Evolutionary conservation across 441 rosid species (phyloP).

Genomic region (Capsella rubella): DNA sequence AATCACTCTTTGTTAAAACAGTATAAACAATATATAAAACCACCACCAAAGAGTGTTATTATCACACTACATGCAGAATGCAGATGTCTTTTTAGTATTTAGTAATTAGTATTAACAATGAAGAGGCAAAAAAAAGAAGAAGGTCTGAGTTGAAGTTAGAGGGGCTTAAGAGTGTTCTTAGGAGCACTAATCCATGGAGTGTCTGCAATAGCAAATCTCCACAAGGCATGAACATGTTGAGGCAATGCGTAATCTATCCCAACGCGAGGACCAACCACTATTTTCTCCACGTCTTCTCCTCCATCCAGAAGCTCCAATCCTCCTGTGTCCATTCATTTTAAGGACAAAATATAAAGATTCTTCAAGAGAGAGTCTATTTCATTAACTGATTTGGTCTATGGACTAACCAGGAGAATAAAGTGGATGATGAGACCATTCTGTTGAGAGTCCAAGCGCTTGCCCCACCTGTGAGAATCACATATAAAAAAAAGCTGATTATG

Average conservation of each 20-base stretch:
- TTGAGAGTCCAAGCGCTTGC: conserved; percentile 90
- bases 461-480: conserved; percentile 59
- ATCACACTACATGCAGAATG: neutral
- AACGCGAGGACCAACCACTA: conserved; percentile 81
- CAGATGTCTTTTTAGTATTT: conserved; percentile 9
- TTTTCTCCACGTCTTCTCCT: conserved; percentile 67
- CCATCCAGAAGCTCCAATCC: conserved; percentile 87
- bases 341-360: conserved; percentile 7
- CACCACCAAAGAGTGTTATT: neutral
- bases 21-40: neutral
- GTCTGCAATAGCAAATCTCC: conserved; percentile 92
- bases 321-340: conserved; percentile 52
- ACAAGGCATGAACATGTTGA: conserved; percentile 70
- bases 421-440: conserved; percentile 89
- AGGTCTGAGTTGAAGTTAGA: conserved; percentile 38
- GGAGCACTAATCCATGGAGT: conserved; percentile 94
- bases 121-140: neutral
- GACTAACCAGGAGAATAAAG: conserved; percentile 75
- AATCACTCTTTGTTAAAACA: neutral
- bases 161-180: conserved; percentile 71
- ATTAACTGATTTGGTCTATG: conserved; percentile 1
- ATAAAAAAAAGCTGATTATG: conserved; percentile 22
- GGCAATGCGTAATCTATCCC: conserved; percentile 91
- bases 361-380: neutral
- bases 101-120: conserved; percentile 4